Base-by-base conservation (phyloP, 129 eudicot species). In the carrot (Daucus carota) region DNA sequence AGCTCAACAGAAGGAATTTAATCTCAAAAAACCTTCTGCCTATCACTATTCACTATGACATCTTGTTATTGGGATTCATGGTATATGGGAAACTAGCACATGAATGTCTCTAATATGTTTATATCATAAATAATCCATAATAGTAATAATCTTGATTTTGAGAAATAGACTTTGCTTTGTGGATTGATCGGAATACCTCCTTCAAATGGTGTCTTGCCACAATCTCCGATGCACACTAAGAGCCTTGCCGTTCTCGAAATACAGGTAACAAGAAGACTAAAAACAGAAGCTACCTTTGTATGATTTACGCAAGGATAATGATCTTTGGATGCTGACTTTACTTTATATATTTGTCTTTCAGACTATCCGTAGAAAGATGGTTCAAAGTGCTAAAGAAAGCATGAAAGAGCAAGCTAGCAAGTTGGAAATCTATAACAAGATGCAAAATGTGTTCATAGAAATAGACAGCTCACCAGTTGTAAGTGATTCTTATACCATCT, bases 1-100 rank as follows among this genome's bases (percentile, higher is more conserved):
- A 46, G 92, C 89, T 76, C 92, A 88, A 20, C 92, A 85, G 28
- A 78, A 85, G 73, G 92, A 88, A 72, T 88, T 85, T 76, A 88
- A 88, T 74, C 86, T 88, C 67, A 88, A 83, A 73, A 83, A 88
- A 40, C 68, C 89, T 83, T 57, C 81, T 85, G 77, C 86, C 79
- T 24, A 75, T 76, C 16, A 71, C 14, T 71, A 71, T 42, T 76
- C 16, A 71, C 14, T 71, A 71, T 42, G 54, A 71, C 52, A 71
- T 71, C 54, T 42, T 71, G 17, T 14, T 71, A 34, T n/a, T 71
- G 36, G 74, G 74, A 42, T 24, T 71, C 54, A 71, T 71, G 74
- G 74, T 71, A 24, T 71, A 5, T 71, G 6, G 13, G 8, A 71
- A 71, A 71, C 34, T 38, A 22, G 5, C 22, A 3, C 42, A 2